Conservation (phyloP, 768 basidiomycete genomes). For the Panus rudis region DNA sequence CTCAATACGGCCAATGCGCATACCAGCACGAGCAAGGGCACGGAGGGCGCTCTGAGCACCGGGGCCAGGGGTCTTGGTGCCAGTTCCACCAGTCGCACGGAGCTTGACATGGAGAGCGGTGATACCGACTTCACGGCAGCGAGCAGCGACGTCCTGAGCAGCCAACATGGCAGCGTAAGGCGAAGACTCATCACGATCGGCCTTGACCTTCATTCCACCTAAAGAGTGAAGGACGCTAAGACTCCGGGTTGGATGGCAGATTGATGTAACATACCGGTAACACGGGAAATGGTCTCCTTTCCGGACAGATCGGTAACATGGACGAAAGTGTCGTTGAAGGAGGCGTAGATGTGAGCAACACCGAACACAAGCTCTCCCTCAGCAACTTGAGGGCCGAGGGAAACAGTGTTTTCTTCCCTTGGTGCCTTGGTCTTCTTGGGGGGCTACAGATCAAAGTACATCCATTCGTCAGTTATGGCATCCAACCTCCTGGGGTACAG, state of each 20-base stretch:
- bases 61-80: conserved; percentile 98
- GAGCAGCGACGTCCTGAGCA: conserved; percentile 91
- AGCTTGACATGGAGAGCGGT: conserved; percentile 99
- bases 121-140: conserved; percentile 98
- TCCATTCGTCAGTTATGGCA: conserved; percentile 42
- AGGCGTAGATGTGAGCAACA: conserved; percentile 97
- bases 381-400: conserved; percentile 91
- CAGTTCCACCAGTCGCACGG: conserved; percentile 95
- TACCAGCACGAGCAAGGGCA: conserved; percentile 95
- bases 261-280: conserved; percentile 62
- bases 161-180: conserved; percentile 98
- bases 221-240: neutral
- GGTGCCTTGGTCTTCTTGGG: conserved; percentile 78
- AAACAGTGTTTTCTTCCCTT: conserved; percentile 78
- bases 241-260: neutral
- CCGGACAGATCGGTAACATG: conserved; percentile 98
- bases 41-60: conserved; percentile 98
- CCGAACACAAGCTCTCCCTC: conserved; percentile 98
- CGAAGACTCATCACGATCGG: conserved; percentile 98
- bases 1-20: conserved; percentile 97
- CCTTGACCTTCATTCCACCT: conserved; percentile 99
- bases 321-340: conserved; percentile 99
- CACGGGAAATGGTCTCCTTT: conserved; percentile 98
- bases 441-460: conserved; percentile 46
- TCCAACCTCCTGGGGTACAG: too few species aligned